phyloP scores from a whole-genome alignment of 192 early-diverging fungal genomes.

The Chytriomyces confervae region DNA sequence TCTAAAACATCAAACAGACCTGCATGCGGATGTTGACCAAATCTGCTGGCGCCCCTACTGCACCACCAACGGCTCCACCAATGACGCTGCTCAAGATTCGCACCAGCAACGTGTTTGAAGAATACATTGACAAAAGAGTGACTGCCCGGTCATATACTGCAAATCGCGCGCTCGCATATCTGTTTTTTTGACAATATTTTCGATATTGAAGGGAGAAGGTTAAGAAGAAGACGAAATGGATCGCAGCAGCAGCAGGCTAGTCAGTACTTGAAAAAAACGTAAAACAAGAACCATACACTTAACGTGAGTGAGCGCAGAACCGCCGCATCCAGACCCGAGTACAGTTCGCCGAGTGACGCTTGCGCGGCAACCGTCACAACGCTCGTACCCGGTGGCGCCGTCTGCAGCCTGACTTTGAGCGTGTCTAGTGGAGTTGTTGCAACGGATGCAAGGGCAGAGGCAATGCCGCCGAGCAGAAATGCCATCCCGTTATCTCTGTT shows the following conservation, averaged over 20 bases:
- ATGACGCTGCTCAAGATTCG: not conserved
- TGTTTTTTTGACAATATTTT: too few relatives aligned
- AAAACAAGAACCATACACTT: too few relatives aligned
- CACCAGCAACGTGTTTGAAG: not conserved
- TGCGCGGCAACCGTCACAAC: not conserved
- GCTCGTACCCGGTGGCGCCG: not conserved
- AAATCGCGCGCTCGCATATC: slow-evolving; percentile 33
- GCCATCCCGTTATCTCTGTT: not conserved
- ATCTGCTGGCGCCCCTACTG: slow-evolving; percentile 30
- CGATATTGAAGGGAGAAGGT: too few relatives aligned
- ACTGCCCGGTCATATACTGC: slow-evolving; percentile 22
- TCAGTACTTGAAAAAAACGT: too few relatives aligned
- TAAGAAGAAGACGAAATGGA: too few relatives aligned
- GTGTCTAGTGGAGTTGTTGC: slow-evolving; percentile 46
- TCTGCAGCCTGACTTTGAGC: slow-evolving; percentile 36
- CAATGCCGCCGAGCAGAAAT: slow-evolving; percentile 27
- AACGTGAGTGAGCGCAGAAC: slow-evolving; percentile 38
- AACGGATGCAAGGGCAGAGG: slow-evolving; percentile 30
- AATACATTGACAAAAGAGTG: not conserved
- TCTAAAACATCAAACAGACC: not conserved
- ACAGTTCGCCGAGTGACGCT: slow-evolving; percentile 10
- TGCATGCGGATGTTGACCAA: slow-evolving; percentile 32
- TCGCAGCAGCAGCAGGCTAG: too few relatives aligned
- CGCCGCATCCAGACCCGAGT: slow-evolving; percentile 35
- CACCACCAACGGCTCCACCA: slow-evolving; percentile 21